Base-by-base conservation (phyloP, 306 rosid genomes). In the Castanea sativa region DNA sequence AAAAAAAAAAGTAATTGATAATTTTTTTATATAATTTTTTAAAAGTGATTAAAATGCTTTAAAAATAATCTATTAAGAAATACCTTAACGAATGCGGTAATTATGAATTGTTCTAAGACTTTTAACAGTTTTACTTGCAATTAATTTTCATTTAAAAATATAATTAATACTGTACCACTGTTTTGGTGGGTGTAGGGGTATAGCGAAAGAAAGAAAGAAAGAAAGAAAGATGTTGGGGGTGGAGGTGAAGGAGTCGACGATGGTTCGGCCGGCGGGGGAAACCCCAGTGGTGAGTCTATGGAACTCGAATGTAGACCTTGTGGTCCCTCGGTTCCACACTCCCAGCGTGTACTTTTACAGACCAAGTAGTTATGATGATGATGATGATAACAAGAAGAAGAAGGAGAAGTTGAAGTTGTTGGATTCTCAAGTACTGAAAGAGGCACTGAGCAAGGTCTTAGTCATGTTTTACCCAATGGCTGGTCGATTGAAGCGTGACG, bases 401-500 rank as follows among this genome's bases (percentile, higher is more conserved):
- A 38, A 38, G 45, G 2, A 7, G 43, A 6, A 38, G 43, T 1
- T 1, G 45, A 41, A 8, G 45, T 41, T 41, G 45, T 41, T 41
- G 12, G 93, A 91, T 14, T 76, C 80, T 0, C 74, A 45, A 9
- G 71, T 91, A 10, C 57, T 94, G 11, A 92, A 92, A 80, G 87
- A 85, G 23, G 93, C 91, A 3, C 86, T 94, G 0, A 79, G 91
- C 67, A 94, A 88, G 79, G 92, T 83, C 5, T 92, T 94, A 0
- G 95, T 90, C 4, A 90, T 89, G 0, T 93, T 93, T 61, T 93
- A 89, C 60, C 96, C 97, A 10, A 92, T 94, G 92, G 97, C 93
- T 0, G 97, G 97, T 1, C 86, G 97, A 0, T 86, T 91, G 21
- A 83, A 86, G 61, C 90, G 90, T 1, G 96, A 92, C 41, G 93